Conservation (phyloP, 495 filamentous ascomycete genomes). For the Paragyromitra xinjiangensis region DNA sequence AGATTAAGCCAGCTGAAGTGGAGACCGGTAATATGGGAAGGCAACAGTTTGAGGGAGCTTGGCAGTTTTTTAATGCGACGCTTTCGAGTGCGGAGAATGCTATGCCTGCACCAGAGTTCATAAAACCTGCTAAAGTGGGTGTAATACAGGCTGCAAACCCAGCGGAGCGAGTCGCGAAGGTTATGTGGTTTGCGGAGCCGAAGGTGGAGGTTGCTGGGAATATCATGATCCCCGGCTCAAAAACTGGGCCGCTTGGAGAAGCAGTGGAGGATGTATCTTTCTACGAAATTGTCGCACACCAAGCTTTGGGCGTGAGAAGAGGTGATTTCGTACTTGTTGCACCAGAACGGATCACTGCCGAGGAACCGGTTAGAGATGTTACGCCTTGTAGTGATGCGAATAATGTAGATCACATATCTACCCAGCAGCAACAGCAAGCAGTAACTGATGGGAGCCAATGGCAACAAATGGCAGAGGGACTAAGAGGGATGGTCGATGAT, state of each 20-base stretch:
- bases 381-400: neutral
- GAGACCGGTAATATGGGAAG: constrained; percentile 19
- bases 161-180: constrained; percentile 64
- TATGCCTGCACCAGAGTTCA: constrained; percentile 34
- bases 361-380: constrained; percentile 11
- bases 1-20: constrained; percentile 17
- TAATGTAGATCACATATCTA: neutral
- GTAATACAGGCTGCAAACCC: constrained; percentile 69
- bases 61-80: constrained; percentile 36
- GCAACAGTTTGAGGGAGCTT: constrained; percentile 44
- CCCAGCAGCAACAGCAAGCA: constrained; percentile 8
- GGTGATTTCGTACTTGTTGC: constrained; percentile 65
- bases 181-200: constrained; percentile 65
- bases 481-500: constrained; percentile 48
- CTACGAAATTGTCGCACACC: constrained; percentile 65
- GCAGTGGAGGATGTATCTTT: constrained; percentile 65
- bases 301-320: constrained; percentile 60
- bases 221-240: constrained; percentile 58
- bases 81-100: constrained; percentile 19
- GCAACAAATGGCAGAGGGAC: constrained; percentile 37
- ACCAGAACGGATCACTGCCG: constrained; percentile 50
- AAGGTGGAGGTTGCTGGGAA: constrained; percentile 60
- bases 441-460: constrained; percentile 26
- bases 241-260: constrained; percentile 61
- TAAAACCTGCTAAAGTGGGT: constrained; percentile 63